Conservation (phyloP, 495 filamentous ascomycete species). For the Pyronema domesticum region DNA sequence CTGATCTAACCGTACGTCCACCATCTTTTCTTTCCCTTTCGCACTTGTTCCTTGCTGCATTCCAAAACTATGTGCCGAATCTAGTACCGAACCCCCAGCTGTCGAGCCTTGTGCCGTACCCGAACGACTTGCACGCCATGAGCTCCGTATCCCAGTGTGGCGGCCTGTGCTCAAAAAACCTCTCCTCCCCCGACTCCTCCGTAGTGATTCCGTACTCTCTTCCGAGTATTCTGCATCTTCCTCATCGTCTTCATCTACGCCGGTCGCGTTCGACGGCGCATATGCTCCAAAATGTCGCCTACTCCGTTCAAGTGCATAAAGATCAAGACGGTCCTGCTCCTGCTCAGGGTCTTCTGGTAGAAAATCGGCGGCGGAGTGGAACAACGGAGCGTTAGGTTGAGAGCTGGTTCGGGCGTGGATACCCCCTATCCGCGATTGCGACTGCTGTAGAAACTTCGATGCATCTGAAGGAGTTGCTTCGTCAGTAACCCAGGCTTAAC, state of each 20-base stretch:
- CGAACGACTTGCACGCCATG: slow-evolving; percentile 34
- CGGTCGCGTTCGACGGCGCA: slow-evolving; percentile 34
- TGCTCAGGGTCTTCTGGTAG: slow-evolving; percentile 56
- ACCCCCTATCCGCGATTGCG: slow-evolving; percentile 56
- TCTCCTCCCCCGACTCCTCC: slow-evolving; percentile 14
- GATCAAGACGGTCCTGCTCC: slow-evolving; percentile 80
- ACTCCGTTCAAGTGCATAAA: slow-evolving; percentile 77
- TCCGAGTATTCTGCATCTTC: slow-evolving; percentile 29
- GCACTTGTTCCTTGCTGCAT: slow-evolving; percentile 28
- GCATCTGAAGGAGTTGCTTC: slow-evolving; percentile 45
- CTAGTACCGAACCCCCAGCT: slow-evolving; percentile 4
- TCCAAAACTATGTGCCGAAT: slow-evolving; percentile 14
- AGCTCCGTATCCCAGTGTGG: slow-evolving; percentile 29
- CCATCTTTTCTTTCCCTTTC: slow-evolving; percentile 51
- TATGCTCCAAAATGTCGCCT: slow-evolving; percentile 59
- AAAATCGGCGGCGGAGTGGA: slow-evolving; percentile 51
- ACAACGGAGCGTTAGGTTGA: slow-evolving; percentile 42
- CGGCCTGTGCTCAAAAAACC: slow-evolving; percentile 23
- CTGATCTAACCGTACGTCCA: slow-evolving; percentile 66
- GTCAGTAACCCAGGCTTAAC: slow-evolving; percentile 10
- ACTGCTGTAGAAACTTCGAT: slow-evolving; percentile 91
- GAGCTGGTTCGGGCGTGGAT: slow-evolving; percentile 22
- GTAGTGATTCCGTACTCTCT: slow-evolving; percentile 20
- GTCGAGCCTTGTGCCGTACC: slow-evolving; percentile 9
- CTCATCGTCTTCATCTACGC: slow-evolving; percentile 33